A percentile compares a stretch with the other conserved stretches of the same genome.
Evolutionary conservation across 768 basidiomycete genomes (phyloP).

Genomic region (Mycena vulgaris): DNA sequence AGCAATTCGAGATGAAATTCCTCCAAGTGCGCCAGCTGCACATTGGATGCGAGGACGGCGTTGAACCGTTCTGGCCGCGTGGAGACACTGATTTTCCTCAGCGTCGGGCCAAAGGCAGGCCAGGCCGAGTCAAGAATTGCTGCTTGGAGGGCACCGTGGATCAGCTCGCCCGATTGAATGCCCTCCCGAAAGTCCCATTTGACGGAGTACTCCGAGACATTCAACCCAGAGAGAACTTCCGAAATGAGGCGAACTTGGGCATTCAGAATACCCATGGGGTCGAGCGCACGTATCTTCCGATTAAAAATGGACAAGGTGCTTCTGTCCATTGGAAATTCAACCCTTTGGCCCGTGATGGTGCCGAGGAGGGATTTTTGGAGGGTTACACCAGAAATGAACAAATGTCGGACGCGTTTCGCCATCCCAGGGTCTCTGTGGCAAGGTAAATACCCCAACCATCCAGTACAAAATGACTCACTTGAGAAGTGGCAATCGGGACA

Average conservation of each 20-base stretch:
- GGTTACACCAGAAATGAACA: slow-evolving; percentile 12
- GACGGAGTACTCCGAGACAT: slow-evolving; percentile 24
- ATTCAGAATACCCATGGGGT: background rate
- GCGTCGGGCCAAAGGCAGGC: slow-evolving; percentile 22
- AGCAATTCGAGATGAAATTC: slow-evolving; percentile 22
- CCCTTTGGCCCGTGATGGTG: slow-evolving; percentile 9
- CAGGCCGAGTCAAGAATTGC: slow-evolving; percentile 17
- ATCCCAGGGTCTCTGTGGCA: slow-evolving; percentile 23
- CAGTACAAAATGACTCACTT: slow-evolving; percentile 2
- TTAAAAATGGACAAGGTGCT: slow-evolving; percentile 18
- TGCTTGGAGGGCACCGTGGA: slow-evolving; percentile 25
- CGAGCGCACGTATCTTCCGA: slow-evolving; percentile 4
- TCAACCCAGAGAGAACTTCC: slow-evolving; percentile 12
- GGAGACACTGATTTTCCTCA: slow-evolving; percentile 19
- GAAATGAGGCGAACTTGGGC: slow-evolving; percentile 20
- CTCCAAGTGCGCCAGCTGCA: slow-evolving; percentile 3
- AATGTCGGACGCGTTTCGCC: slow-evolving; percentile 21
- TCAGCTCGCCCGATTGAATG: slow-evolving; percentile 22
- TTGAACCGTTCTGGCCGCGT: slow-evolving; percentile 18
- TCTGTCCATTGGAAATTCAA: slow-evolving; percentile 25
- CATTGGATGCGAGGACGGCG: slow-evolving; percentile 22
- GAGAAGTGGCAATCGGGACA: slow-evolving; percentile 17
- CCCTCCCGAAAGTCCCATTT: slow-evolving; percentile 28
- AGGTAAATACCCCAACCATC: background rate
- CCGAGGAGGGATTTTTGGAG: slow-evolving; percentile 19